Evolutionary conservation across 2,329 filamentous ascomycete species (phyloP), one percentile per base, ranked within the genome.

Genomic region (Claviceps sorghi): DNA sequence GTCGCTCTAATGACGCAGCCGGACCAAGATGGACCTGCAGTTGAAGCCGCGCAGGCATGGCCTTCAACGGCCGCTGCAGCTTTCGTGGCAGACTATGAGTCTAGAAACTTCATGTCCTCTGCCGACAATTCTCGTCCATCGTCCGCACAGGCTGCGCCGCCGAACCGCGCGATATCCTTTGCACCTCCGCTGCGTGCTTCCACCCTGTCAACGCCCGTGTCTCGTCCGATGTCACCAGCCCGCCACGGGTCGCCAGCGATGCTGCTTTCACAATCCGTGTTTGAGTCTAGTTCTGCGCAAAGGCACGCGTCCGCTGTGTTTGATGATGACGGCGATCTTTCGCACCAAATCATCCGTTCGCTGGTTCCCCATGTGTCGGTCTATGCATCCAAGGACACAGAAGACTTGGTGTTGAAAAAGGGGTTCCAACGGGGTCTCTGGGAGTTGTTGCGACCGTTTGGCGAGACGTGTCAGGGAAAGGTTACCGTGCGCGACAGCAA

Each of bases 341-440:
- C 80, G 22, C 77, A 75, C 57, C 71, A 95, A 49, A 83, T 97
- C 44, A 74, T 94, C 51, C 83, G 84, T 54, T 84, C 89, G 2
- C 95, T 95, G 64, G 87, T 91, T 15, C 94, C 93, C 1, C 86
- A 93, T 57, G 81, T 98, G 46, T 87, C 86, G 7, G 80, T 98
- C 30, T 84, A 90, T 59, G 80, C 88, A n/a, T 95, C 91, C 15
- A 72, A 78, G 17, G 91, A 97, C 63, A 93, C 88, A 1, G 86
- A 96, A 62, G 78, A 83, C 53, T 69, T 98, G 54, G 77, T 89
- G 52, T 76, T 75, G 54, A 82, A 85, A 57, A 98, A 98, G 69
- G 94, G 94, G 0, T 87, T 97, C 58, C 73, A 80, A 41, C 77
- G 82, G 45, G 90, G 91, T 0, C 74, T 98, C 48, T 83, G 89